phyloP scores from a whole-genome alignment of 805 yeast species.

The Phaffomyces thermotolerans region DNA sequence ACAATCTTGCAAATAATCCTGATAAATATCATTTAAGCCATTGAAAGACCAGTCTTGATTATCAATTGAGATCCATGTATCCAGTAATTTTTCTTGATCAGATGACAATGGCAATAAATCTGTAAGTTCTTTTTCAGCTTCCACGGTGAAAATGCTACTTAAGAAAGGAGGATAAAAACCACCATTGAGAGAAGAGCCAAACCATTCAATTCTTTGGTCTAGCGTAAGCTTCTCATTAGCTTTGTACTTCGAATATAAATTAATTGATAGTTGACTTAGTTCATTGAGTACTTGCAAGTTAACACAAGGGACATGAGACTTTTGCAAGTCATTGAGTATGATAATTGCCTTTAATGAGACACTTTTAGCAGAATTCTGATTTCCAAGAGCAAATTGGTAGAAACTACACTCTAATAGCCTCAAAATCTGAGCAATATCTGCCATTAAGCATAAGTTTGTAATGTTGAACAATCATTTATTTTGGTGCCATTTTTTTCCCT shows the following conservation, averaged over 20 bases:
- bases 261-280: constrained; percentile 6
- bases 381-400: background rate
- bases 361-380: background rate
- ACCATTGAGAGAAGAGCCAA: constrained; percentile 12
- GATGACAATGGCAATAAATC: constrained; percentile 11
- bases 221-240: background rate
- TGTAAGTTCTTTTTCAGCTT: background rate
- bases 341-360: constrained; percentile 1
- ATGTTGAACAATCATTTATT: background rate
- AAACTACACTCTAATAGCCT: background rate
- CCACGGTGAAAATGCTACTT: background rate
- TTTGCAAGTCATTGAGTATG: background rate
- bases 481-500: background rate
- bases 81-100: constrained; percentile 7
- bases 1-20: constrained; percentile 56
- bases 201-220: constrained; percentile 12
- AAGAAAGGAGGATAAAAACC: constrained; percentile 11
- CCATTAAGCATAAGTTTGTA: background rate
- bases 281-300: background rate
- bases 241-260: constrained; percentile 4
- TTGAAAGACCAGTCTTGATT: constrained; percentile 14
- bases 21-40: constrained; percentile 31
- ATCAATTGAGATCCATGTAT: constrained; percentile 5
- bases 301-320: background rate
- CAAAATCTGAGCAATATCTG: background rate